Evolutionary conservation across 2,329 filamentous ascomycete species (phyloP), one percentile per base, ranked within the genome.

Genomic region (Aspergillus sp.): DNA sequence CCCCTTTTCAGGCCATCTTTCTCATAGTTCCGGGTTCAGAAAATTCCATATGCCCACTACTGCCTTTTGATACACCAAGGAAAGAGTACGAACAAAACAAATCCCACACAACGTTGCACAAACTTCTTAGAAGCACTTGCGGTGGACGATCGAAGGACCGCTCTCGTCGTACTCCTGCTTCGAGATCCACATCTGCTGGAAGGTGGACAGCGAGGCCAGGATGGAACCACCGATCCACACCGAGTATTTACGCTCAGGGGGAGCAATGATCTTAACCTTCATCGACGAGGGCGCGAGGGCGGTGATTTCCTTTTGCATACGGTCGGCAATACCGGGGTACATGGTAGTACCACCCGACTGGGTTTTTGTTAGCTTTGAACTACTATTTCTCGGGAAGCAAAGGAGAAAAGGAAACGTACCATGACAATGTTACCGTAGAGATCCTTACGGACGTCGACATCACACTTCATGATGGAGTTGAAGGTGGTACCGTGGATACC

Each of bases 111-210:
- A 19, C 19, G 19, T 19, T 19, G 19, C 19, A 19, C 19, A 19
- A 19, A 2, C 19, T 19, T 82, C 85, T 95, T 95, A 96, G 86
- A 96, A 96, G 88, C 91, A 96, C 88, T 96, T 97, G 85, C 90
- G 88, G 86, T 97, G 91, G 68, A 97, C 91, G 71, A 97, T 97
- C 70, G 90, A 96, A 67, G 91, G 93, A 78, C 91, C 91, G 75
- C 86, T 93, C 88, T 97, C 93, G 81, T 98, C 93, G 85, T 97
- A 97, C 82, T 97, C 91, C 81, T 98, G 93, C 89, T 98, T 98
- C 68, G 93, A 98, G 85, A 98, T 97, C 93, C 93, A 98, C 93
- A 98, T 98, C 81, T 98, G 93, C 83, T 98, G 93, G 91, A 98
- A 98, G 76, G 93, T 98, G 64, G 93, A 98, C 68, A 98, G 87